Conservation (phyloP, 2,329 filamentous ascomycete genomes). For the Apiospora koreana region DNA sequence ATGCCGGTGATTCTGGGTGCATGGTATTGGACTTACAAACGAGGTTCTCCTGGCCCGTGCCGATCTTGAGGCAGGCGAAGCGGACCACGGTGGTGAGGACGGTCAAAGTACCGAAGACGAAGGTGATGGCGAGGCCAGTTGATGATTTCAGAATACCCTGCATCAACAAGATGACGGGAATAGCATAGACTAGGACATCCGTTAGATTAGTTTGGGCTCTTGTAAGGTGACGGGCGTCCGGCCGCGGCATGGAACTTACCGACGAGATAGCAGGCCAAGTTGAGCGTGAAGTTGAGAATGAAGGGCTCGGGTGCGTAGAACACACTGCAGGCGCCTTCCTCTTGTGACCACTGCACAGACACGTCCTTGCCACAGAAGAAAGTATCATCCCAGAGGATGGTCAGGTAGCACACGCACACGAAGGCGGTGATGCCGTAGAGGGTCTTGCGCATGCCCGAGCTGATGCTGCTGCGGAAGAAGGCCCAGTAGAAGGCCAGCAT, state of each 20-base stretch:
- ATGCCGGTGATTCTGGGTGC: background rate
- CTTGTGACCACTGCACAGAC: slow-evolving; percentile 36
- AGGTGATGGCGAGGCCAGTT: slow-evolving; percentile 24
- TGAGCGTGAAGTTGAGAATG: slow-evolving; percentile 36
- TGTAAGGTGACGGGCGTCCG: background rate
- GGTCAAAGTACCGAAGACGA: slow-evolving; percentile 27
- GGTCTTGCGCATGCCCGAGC: slow-evolving; percentile 28
- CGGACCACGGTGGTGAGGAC: slow-evolving; percentile 27
- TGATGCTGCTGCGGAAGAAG: slow-evolving; percentile 31
- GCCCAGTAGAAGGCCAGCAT: slow-evolving; percentile 39
- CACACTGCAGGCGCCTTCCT: slow-evolving; percentile 37
- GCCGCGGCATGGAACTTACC: slow-evolving; percentile 22
- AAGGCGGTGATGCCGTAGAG: slow-evolving; percentile 34
- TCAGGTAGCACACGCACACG: slow-evolving; percentile 30
- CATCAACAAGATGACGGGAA: slow-evolving; percentile 31
- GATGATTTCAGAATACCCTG: slow-evolving; percentile 25
- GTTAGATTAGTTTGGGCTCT: background rate
- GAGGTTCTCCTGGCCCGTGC: slow-evolving; percentile 27
- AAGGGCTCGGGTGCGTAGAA: slow-evolving; percentile 36
- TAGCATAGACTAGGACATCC: slow-evolving; percentile 29
- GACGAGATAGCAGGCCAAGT: slow-evolving; percentile 34
- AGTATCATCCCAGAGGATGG: slow-evolving; percentile 36
- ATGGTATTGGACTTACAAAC: slow-evolving; percentile 24
- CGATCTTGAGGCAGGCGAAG: slow-evolving; percentile 25
- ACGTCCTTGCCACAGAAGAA: slow-evolving; percentile 37